A percentile compares a stretch with the other conserved stretches of the same genome.
These are phyloP conservation scores for Synchytrium microbalum DNA, from an alignment of 371 early-diverging fungal species.

Conservation along the genomic window DNA sequence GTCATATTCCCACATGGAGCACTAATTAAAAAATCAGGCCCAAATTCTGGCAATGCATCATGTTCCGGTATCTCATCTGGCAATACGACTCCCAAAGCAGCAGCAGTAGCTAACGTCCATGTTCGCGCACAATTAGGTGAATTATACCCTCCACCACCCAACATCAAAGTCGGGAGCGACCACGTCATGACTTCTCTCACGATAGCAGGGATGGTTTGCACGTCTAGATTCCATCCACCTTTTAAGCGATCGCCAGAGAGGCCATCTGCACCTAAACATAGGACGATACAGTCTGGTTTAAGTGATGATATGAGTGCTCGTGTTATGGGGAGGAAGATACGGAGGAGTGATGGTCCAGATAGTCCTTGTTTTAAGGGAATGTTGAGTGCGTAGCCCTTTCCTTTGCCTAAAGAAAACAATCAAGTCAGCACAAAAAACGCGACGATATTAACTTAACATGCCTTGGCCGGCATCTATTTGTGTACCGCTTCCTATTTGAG, in stretches of 20 bases:
- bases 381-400: conserved; percentile 36
- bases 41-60: conserved; percentile 44
- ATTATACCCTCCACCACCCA: conserved; percentile 53
- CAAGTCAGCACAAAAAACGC: too few species aligned
- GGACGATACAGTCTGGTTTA: conserved; percentile 36
- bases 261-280: conserved; percentile 51
- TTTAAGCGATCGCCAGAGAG: conserved; percentile 38
- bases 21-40: conserved; percentile 38
- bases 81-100: conserved; percentile 21
- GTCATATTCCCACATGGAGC: conserved; percentile 19
- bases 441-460: too few species aligned
- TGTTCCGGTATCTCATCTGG: conserved; percentile 51
- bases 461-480: neutral
- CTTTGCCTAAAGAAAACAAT: too few species aligned
- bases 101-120: conserved; percentile 46
- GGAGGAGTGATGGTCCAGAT: conserved; percentile 32
- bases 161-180: conserved; percentile 34
- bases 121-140: conserved; percentile 38
- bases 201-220: conserved; percentile 32
- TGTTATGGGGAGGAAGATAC: conserved; percentile 29
- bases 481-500: neutral
- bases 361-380: conserved; percentile 43
- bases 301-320: conserved; percentile 22
- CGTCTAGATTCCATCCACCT: conserved; percentile 39
- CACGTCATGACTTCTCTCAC: conserved; percentile 20